A percentile compares a stretch with the other conserved stretches of the same genome.
These are phyloP conservation scores for Pseudopithomyces maydicus DNA, from an alignment of 2,329 filamentous ascomycete genomes.

Conservation along the genomic window DNA sequence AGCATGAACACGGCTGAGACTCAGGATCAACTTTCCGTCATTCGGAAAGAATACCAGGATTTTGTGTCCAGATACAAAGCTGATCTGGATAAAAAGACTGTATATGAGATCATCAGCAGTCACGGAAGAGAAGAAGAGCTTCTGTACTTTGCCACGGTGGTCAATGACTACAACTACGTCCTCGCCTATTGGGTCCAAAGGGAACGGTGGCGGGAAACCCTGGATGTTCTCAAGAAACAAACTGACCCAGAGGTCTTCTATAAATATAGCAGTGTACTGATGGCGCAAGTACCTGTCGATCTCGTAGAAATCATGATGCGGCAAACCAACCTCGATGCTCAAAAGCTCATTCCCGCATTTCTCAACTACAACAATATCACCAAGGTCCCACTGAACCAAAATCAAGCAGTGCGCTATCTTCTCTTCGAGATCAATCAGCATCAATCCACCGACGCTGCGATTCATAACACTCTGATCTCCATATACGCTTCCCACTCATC, in stretches of 20 bases:
- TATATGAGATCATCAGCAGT: slow-evolving; percentile 94
- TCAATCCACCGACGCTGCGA: slow-evolving; percentile 78
- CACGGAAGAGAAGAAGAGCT: slow-evolving; percentile 94
- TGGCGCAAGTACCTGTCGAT: slow-evolving; percentile 83
- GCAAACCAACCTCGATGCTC: slow-evolving; percentile 80
- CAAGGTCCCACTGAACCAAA: slow-evolving; percentile 68
- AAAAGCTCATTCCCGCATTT: slow-evolving; percentile 88
- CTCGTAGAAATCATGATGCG: slow-evolving; percentile 96
- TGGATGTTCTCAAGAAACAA: slow-evolving; percentile 90
- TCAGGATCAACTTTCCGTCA: slow-evolving; percentile 70
- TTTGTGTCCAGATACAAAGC: slow-evolving; percentile 84
- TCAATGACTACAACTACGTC: slow-evolving; percentile 93
- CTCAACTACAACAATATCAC: slow-evolving; percentile 89
- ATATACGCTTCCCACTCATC: slow-evolving; percentile 90
- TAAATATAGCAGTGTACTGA: slow-evolving; percentile 94
- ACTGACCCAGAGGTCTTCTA: slow-evolving; percentile 93
- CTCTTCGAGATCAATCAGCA: slow-evolving; percentile 91
- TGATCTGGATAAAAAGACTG: slow-evolving; percentile 88
- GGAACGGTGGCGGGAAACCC: slow-evolving; percentile 86
- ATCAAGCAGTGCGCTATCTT: slow-evolving; percentile 92
- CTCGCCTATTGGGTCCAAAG: slow-evolving; percentile 96
- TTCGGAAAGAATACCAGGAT: slow-evolving; percentile 82
- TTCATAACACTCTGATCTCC: slow-evolving; percentile 96
- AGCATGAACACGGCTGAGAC: slow-evolving; percentile 72
- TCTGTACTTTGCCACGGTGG: slow-evolving; percentile 83